phyloP scores from a whole-genome alignment of 1,284 basidiomycete genomes.

The Puccinia novopanici region DNA sequence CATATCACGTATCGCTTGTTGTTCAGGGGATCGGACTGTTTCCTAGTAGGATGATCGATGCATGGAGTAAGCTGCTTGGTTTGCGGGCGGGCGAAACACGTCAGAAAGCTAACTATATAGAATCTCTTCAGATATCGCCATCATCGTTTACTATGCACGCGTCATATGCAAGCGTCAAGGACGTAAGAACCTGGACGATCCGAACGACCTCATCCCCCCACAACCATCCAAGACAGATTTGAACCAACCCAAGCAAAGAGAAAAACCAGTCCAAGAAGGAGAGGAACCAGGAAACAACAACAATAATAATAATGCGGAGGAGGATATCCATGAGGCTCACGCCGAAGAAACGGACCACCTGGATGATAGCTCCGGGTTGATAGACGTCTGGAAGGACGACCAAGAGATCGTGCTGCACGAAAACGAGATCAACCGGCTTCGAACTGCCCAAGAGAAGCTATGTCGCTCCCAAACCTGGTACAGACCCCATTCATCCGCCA shows the following conservation, averaged over 20 bases:
- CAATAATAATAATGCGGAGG: no score
- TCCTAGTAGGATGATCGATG: slow-evolving; percentile 39
- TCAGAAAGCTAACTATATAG: no score
- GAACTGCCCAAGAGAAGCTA: slow-evolving; percentile 7
- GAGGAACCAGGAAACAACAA: not conserved
- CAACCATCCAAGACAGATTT: not conserved
- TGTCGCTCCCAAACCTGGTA: slow-evolving; percentile 49
- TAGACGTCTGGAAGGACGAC: slow-evolving; percentile 8
- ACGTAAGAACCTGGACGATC: slow-evolving; percentile 15
- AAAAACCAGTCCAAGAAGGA: not conserved
- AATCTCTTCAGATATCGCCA: slow-evolving; percentile 18
- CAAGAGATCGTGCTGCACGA: slow-evolving; percentile 15
- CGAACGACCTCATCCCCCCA: slow-evolving; percentile 29
- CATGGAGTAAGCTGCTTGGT: slow-evolving; percentile 31
- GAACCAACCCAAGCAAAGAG: not conserved
- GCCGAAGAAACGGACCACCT: no score
- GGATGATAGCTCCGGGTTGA: not conserved
- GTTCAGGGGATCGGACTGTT: slow-evolving; percentile 36
- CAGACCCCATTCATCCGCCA: slow-evolving; percentile 44
- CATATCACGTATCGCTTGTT: not conserved
- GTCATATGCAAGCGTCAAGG: slow-evolving; percentile 36
- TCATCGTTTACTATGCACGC: slow-evolving; percentile 37
- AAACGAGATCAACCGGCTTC: not conserved
- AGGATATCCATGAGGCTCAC: no score
- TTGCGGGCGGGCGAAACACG: no score